These are phyloP conservation scores for Saturnispora diversa DNA, from an alignment of 805 yeast genomes.

Conservation along the genomic window DNA sequence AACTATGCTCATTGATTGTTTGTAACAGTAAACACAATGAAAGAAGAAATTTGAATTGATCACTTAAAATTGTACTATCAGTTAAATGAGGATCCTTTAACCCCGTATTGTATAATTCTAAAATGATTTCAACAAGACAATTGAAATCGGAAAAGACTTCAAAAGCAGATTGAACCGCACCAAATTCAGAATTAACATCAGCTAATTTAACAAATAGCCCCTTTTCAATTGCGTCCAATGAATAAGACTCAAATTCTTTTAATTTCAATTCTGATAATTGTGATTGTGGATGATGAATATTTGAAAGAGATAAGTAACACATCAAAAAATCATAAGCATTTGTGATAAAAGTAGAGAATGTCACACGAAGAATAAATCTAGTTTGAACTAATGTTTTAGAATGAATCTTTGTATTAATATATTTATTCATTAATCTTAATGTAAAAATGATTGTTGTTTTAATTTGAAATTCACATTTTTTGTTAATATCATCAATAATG, in stretches of 20 bases:
- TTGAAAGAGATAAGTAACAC: background rate
- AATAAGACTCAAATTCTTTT: background rate
- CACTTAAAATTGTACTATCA: constrained; percentile 17
- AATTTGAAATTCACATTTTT: constrained; percentile 4
- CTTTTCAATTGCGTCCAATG: background rate
- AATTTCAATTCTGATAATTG: background rate
- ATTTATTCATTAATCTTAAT: constrained; percentile 4
- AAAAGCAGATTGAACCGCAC: background rate
- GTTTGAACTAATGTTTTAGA: background rate
- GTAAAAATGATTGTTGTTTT: background rate
- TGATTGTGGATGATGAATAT: background rate
- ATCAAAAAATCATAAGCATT: constrained; percentile 5
- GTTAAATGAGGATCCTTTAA: constrained; percentile 6
- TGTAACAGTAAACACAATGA: constrained; percentile 18
- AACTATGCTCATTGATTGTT: constrained; percentile 9
- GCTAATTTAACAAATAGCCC: background rate
- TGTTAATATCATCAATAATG: background rate
- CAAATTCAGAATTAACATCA: background rate
- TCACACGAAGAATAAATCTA: background rate
- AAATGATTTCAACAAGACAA: constrained; percentile 3
- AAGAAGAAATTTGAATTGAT: constrained; percentile 14
- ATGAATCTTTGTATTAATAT: background rate
- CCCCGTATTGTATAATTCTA: constrained; percentile 13
- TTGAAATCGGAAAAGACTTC: constrained; percentile 1
- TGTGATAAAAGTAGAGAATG: background rate